A percentile compares a stretch with the other conserved stretches of the same genome.
phyloP scores from a whole-genome alignment of 345 rosid species.

The Dipteronia sinensis region DNA sequence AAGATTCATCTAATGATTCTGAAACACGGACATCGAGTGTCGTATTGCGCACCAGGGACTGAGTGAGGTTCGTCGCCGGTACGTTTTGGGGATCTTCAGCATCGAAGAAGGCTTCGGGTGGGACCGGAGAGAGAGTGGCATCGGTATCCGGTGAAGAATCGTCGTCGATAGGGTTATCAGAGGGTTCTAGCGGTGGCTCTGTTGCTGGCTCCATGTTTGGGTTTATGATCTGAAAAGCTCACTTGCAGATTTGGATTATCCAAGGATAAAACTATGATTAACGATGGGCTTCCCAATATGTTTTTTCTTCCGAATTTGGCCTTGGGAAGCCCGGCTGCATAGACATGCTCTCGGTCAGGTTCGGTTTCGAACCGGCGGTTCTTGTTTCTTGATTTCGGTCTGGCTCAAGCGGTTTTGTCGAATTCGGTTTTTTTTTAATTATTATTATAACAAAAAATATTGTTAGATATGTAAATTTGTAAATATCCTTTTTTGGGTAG shows the following conservation, averaged over 20 bases:
- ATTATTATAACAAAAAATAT: no score
- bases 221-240: neutral
- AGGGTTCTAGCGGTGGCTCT: constrained; percentile 28
- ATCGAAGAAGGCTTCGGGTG: constrained; percentile 41
- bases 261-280: no score
- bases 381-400: no score
- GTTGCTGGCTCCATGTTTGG: constrained; percentile 22
- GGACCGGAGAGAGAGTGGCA: constrained; percentile 38
- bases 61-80: constrained; percentile 38
- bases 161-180: constrained; percentile 47
- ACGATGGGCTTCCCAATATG: no score
- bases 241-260: neutral
- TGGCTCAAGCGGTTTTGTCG: no score
- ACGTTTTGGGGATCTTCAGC: constrained; percentile 45
- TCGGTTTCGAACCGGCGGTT: no score
- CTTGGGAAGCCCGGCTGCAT: no score
- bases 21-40: constrained; percentile 50
- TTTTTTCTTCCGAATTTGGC: no score
- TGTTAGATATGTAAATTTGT: no score
- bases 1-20: constrained; percentile 74
- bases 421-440: no score
- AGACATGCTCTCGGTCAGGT: no score
- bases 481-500: no score
- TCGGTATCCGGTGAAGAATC: constrained; percentile 59
- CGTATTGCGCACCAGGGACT: constrained; percentile 26